A percentile compares a stretch with the other conserved stretches of the same genome.
These are phyloP conservation scores for Leccinum variicolor DNA, from an alignment of 768 basidiomycete genomes.

Conservation along the genomic window DNA sequence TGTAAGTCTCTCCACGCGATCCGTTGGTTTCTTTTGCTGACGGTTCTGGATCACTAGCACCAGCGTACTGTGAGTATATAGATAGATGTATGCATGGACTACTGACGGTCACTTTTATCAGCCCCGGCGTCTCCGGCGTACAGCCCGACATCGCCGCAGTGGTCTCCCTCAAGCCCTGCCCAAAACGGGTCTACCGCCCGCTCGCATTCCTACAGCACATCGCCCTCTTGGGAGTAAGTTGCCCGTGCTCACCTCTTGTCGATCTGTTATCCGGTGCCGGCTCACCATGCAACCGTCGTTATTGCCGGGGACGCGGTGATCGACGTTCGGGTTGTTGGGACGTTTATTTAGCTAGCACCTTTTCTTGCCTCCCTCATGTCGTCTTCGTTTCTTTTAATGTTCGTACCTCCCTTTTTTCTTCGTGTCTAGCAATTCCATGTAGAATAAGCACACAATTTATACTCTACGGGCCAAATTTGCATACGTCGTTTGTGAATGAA, in stretches of 20 bases:
- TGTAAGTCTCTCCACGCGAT: constrained; percentile 48
- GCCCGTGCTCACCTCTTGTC: constrained; percentile 3
- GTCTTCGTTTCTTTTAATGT: constrained; percentile 7
- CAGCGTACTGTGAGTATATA: constrained; percentile 67
- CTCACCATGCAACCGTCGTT: constrained; percentile 3
- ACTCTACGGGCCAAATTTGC: constrained; percentile 21
- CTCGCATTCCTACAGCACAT: constrained; percentile 43
- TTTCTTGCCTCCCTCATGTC: constrained; percentile 19
- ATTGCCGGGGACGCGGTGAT: constrained; percentile 6
- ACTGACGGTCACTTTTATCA: constrained; percentile 29
- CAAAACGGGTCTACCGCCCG: constrained; percentile 44
- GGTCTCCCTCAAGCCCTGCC: constrained; percentile 80
- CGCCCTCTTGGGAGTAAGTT: constrained; percentile 51
- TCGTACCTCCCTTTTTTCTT: constrained; percentile 2
- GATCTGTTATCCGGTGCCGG: constrained; percentile 12
- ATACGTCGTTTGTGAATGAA: constrained; percentile 1
- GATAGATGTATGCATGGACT: neutral
- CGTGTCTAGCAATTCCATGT: constrained; percentile 33
- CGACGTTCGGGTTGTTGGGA: constrained; percentile 6
- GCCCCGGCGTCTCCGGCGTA: constrained; percentile 85
- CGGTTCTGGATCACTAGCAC: constrained; percentile 42
- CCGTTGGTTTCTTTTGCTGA: constrained; percentile 2
- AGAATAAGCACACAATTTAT: constrained; percentile 32
- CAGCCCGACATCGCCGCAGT: constrained; percentile 80
- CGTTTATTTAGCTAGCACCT: constrained; percentile 22